Conservation (phyloP, 75 land plant genomes). For the Sequoiadendron giganteum region DNA sequence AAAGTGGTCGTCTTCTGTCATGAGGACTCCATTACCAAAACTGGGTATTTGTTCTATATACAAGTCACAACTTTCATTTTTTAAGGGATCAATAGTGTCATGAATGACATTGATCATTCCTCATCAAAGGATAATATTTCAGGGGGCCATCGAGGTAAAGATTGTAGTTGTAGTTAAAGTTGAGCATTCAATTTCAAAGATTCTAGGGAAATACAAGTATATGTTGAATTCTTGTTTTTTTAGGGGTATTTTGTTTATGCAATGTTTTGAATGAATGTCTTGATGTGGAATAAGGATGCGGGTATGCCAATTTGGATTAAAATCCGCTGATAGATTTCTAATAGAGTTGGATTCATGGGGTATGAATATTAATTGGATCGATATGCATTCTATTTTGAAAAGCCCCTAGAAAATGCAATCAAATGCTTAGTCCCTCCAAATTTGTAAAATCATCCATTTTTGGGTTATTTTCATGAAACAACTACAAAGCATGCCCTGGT, state of each 20-base stretch:
- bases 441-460: not conserved
- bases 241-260: not conserved
- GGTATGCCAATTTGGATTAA: not conserved
- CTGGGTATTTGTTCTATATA: not conserved
- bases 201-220: not conserved
- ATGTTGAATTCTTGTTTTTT: not conserved
- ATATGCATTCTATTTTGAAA: not conserved
- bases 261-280: not conserved
- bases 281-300: not conserved
- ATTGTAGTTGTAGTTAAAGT: not conserved
- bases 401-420: too few relatives aligned
- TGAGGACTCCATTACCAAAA: not conserved
- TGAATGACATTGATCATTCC: constrained; percentile 1
- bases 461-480: not conserved
- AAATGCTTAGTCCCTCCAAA: not conserved
- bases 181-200: not conserved
- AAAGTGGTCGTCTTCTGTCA: not conserved
- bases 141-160: not conserved
- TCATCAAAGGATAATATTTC: constrained; percentile 6
- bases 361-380: not conserved
- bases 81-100: not conserved
- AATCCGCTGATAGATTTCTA: not conserved
- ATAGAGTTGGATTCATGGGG: not conserved
- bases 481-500: not conserved
- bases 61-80: not conserved